Percentiles rank a stretch among this genome's conserved stretches.
Conservation (phyloP, 768 basidiomycete species). For the Leucosporidium creatinivorum region DNA sequence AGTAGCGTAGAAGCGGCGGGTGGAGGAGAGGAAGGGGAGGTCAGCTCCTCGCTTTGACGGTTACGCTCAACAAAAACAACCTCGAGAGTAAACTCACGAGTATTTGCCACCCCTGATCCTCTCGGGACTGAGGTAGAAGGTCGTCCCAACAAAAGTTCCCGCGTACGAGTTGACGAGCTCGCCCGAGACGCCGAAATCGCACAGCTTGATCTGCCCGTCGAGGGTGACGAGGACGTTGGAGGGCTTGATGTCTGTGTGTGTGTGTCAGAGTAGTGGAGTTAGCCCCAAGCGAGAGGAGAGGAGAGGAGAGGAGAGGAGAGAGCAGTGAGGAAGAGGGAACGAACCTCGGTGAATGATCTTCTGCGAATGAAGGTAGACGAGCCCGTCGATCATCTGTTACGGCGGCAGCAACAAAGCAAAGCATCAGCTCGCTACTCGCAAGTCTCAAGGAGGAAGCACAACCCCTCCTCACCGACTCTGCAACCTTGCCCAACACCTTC, state of each 20-base stretch:
- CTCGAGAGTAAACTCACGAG: conserved; percentile 39
- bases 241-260: conserved; percentile 46
- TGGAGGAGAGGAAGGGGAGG: too few species aligned
- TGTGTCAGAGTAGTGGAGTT: too few species aligned
- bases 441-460: not conserved
- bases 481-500: conserved; percentile 79
- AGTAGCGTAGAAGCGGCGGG: not conserved
- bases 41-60: not conserved
- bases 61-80: too few species aligned
- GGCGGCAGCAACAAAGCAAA: conserved; percentile 10
- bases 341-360: conserved; percentile 79
- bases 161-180: conserved; percentile 48
- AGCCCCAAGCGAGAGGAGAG: too few species aligned
- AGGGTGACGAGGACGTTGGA: conserved; percentile 48
- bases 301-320: not conserved
- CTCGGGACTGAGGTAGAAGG: conserved; percentile 65
- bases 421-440: not conserved
- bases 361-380: conserved; percentile 81
- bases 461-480: conserved; percentile 67
- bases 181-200: conserved; percentile 49
- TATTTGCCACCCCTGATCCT: conserved; percentile 86
- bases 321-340: too few species aligned
- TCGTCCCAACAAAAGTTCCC: conserved; percentile 48
- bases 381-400: conserved; percentile 72
- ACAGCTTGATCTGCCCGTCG: conserved; percentile 47